Evolutionary conservation across 495 filamentous ascomycete genomes (phyloP), one percentile per base, ranked within the genome.

Genomic region (Xylaria grammica): DNA sequence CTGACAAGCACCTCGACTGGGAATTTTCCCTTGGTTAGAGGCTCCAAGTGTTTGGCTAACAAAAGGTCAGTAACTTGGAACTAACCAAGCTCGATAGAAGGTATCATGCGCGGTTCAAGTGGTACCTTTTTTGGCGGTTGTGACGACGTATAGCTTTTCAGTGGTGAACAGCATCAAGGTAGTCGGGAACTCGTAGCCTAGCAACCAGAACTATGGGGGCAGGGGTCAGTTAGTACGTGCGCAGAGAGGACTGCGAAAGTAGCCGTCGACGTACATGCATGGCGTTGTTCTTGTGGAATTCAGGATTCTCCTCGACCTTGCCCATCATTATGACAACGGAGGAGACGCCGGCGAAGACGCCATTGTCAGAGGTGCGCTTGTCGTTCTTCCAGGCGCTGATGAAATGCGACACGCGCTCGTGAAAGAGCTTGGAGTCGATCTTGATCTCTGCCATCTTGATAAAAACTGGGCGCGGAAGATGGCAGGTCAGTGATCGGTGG

Each of bases 111-210:
- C n/a, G 17, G 27, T 38, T 46, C 38, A 24, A 53, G 36, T 17
- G 46, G 48, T 70, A 95, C 94, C 93, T 87, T 99, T 99, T 79
- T 99, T 99, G 20, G 91, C 88, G 11, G 95, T 98, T 2, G 96
- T 98, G 59, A 98, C 89, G 54, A 97, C 87, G 75, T 93, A 94
- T 65, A 98, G 79, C 57, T 86, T 84, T 58, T 98, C 96, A 54
- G 87, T 85, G 10, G 96, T 97, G 69, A 98, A 84, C 48, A 99
- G 83, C 77, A 99, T 90, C 44, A 98, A 83, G 0, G 95, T 98
- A 15, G 95, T 92, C 46, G 95, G 95, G 70, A 99, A 99, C 74
- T 99, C 95, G 82, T 98, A 99, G 67, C 95, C 95, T 63, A 99
- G 85, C 52, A 99, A 84, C 95, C 95, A 99, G 79, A 97, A 97